phyloP scores from a whole-genome alignment of 2,329 filamentous ascomycete species.

The Cercospora citrullina region DNA sequence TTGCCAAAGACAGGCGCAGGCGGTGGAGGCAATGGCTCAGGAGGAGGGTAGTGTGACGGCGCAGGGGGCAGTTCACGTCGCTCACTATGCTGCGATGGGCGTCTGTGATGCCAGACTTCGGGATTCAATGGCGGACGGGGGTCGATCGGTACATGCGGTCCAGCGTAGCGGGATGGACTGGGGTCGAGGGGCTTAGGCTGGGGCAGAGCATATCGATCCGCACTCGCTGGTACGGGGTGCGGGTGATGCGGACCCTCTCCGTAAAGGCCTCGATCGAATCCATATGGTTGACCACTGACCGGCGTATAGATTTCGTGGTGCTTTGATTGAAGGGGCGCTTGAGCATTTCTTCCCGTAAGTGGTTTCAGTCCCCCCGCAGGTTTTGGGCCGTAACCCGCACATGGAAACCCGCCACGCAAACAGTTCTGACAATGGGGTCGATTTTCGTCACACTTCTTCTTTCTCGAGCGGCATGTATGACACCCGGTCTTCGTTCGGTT shows the following conservation, averaged over 20 bases:
- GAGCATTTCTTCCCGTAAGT: slow-evolving; percentile 17
- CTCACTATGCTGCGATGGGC: background rate
- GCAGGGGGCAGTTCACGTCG: background rate
- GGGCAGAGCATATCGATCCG: slow-evolving; percentile 11
- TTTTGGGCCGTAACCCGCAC: slow-evolving; percentile 74
- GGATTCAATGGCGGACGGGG: slow-evolving; percentile 18
- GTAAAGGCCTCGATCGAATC: slow-evolving; percentile 23
- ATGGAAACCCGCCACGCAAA: slow-evolving; percentile 82
- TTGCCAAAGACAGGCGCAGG: slow-evolving; percentile 23
- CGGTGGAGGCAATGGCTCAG: slow-evolving; percentile 9
- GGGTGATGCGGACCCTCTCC: slow-evolving; percentile 10
- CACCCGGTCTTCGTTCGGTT: slow-evolving; percentile 96
- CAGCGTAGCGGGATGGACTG: slow-evolving; percentile 15
- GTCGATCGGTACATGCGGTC: slow-evolving; percentile 15
- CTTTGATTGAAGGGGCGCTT: slow-evolving; percentile 23
- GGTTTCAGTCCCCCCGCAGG: slow-evolving; percentile 24
- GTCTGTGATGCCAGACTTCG: slow-evolving; percentile 21
- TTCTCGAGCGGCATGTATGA: slow-evolving; percentile 83
- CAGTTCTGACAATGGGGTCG: slow-evolving; percentile 95
- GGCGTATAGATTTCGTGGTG: slow-evolving; percentile 13
- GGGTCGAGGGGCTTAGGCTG: slow-evolving; percentile 11
- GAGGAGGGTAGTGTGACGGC: slow-evolving; percentile 8
- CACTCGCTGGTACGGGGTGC: slow-evolving; percentile 1
- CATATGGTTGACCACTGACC: slow-evolving; percentile 15
- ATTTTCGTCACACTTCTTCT: slow-evolving; percentile 97